Evolutionary conservation across 169 alveolate species (phyloP).

Genomic region (Cryptosporidium bovis): DNA sequence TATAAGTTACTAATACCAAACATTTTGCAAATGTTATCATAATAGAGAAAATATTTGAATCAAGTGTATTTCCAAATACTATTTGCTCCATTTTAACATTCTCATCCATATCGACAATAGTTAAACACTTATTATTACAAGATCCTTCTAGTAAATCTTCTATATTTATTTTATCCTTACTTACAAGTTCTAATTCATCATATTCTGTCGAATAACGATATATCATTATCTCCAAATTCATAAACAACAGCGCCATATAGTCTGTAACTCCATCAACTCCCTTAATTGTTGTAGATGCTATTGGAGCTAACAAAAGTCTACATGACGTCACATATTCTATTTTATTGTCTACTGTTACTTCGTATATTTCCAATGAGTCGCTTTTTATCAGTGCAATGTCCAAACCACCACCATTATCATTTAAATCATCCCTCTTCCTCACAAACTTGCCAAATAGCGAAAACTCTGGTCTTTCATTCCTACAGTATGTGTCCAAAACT

Average conservation of each 20-base stretch:
- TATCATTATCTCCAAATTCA: slow-evolving; percentile 26
- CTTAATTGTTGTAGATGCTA: slow-evolving; percentile 30
- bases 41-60: neutral
- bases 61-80: neutral
- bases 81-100: slow-evolving; percentile 37
- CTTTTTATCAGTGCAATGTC: slow-evolving; percentile 26
- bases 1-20: slow-evolving; percentile 17
- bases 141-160: slow-evolving; percentile 2
- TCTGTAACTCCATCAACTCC: slow-evolving; percentile 29
- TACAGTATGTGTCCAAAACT: slow-evolving; percentile 45
- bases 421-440: slow-evolving; percentile 14
- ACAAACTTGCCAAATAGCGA: slow-evolving; percentile 63
- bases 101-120: slow-evolving; percentile 10
- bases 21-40: slow-evolving; percentile 66
- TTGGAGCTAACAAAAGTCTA: slow-evolving; percentile 44
- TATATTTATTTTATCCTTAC: slow-evolving; percentile 32
- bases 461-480: slow-evolving; percentile 57
- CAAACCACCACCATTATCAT: neutral
- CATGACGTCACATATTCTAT: slow-evolving; percentile 24
- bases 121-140: neutral
- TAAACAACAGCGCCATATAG: slow-evolving; percentile 29
- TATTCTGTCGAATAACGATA: slow-evolving; percentile 35
- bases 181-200: slow-evolving; percentile 32
- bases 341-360: slow-evolving; percentile 7
- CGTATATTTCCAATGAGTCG: slow-evolving; percentile 23